These are phyloP conservation scores for Monilinia polystroma DNA, from an alignment of 2,329 filamentous ascomycete genomes.

Conservation along the genomic window DNA sequence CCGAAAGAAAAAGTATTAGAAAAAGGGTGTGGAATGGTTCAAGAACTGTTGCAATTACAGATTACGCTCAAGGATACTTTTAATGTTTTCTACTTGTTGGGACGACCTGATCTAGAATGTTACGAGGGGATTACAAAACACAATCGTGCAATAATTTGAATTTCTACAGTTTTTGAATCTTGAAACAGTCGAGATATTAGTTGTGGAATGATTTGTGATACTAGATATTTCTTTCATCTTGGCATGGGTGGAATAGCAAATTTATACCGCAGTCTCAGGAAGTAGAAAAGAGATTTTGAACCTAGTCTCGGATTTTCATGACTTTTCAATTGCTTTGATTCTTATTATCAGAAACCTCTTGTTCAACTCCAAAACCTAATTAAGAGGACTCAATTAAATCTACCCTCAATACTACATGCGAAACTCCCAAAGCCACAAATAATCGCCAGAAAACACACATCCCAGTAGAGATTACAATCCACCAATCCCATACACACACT, in stretches of 20 bases:
- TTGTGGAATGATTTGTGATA: background rate
- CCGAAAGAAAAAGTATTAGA: background rate
- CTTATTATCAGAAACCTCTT: background rate
- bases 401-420: background rate
- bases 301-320: too few species aligned
- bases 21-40: background rate
- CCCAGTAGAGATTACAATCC: background rate
- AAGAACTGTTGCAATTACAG: background rate
- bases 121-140: background rate
- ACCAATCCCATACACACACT: too few species aligned
- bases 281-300: background rate
- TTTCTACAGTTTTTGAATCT: background rate
- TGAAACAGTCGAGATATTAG: background rate
- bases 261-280: background rate
- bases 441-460: too few species aligned
- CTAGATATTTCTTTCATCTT: background rate
- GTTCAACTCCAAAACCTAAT: background rate
- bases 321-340: background rate
- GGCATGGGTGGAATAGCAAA: background rate
- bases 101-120: background rate
- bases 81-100: background rate
- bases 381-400: background rate
- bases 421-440: background rate
- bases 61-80: conserved; percentile 10
- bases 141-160: background rate